Evolutionary conservation across 176 grass and related monocot genomes (phyloP).

Genomic region (Ananas comosus): DNA sequence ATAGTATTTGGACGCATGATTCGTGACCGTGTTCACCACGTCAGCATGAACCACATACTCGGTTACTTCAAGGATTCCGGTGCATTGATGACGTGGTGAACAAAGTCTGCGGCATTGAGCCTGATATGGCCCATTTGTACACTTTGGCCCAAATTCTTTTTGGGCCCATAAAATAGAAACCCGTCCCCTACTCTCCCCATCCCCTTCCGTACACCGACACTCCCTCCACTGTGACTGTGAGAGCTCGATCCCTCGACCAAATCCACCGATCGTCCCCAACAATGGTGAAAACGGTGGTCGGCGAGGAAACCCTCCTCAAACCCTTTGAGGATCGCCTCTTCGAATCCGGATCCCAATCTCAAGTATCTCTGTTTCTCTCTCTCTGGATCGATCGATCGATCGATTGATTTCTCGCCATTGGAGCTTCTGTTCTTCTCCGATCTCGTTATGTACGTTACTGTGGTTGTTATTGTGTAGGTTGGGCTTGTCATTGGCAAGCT

Average conservation of each 20-base stretch:
- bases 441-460: not conserved
- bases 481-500: slow-evolving; percentile 84
- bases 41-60: no score
- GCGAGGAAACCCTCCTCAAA: slow-evolving; percentile 62
- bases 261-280: not conserved
- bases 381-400: not conserved
- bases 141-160: no score
- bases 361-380: not conserved
- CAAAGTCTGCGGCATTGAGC: no score
- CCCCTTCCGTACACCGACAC: no score
- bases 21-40: no score
- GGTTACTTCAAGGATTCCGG: no score
- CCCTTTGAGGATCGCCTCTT: slow-evolving; percentile 45
- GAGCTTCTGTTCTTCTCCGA: not conserved
- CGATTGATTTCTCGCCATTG: not conserved
- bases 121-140: no score
- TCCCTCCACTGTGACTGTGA: no score
- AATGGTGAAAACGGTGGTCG: slow-evolving; percentile 75
- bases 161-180: no score
- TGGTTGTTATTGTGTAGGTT: slow-evolving; percentile 25
- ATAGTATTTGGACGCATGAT: no score
- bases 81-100: no score
- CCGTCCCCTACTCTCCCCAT: no score
- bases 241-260: not conserved
- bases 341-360: slow-evolving; percentile 12